Evolutionary conservation across 306 rosid genomes (phyloP), one percentile per base, ranked within the genome.

Genomic region (Cercis canadensis): DNA sequence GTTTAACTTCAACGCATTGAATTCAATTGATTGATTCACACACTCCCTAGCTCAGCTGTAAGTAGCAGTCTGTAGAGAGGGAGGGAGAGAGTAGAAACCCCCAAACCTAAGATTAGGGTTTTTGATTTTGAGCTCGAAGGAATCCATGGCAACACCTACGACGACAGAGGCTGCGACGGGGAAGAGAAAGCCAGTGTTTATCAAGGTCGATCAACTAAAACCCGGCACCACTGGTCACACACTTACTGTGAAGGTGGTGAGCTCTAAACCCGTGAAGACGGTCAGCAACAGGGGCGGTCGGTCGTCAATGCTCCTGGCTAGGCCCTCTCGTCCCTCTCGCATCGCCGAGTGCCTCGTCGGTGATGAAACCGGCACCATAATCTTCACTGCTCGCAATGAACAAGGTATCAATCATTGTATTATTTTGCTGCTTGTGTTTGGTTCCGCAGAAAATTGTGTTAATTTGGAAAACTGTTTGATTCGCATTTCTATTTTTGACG

Each of bases 311-410:
- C 16, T 47, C 17, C 53, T 47, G 2, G n/a, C 53, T 1, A 2
- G 24, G 18, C 51, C 36, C 43, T 18, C 40, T 59, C 88, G 92
- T 11, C 89, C 80, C 29, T 77, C 83, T 4, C 83, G 86, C 21
- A 85, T 88, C 81, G 81, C 90, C 3, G 92, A 88, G 69, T 88
- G 90, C 84, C 70, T 88, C 50, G 69, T 83, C 13, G 88, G 88
- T 11, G 93, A 88, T 41, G 90, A 85, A 73, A 88, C 93, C 1
- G 90, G 88, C 9, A 51, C 82, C 73, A 87, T 87, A 51, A 43
- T 87, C 12, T 80, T 87, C 69, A 85, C 90, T 58, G 92, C 92
- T 5, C 76, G 88, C 58, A 87, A 85, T 18, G 86, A 85, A 10
- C 92, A 87, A 77, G 92, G 92, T 87, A 56, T 39, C n/a, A 4